Evolutionary conservation across 495 filamentous ascomycete genomes (phyloP).

Genomic region (Trypethelium eluteriae): DNA sequence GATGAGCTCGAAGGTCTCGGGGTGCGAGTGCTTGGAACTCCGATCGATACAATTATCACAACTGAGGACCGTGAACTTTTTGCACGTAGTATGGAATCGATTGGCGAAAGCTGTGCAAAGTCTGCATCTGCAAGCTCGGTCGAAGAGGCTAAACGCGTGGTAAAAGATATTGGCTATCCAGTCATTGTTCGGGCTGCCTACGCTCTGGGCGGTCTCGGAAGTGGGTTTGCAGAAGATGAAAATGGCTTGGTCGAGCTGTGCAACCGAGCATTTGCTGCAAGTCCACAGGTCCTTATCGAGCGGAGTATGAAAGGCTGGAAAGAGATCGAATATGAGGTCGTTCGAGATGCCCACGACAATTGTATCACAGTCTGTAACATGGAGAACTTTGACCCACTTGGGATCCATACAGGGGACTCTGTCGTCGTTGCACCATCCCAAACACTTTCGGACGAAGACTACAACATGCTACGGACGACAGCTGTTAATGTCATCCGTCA

Average conservation of each 20-base stretch:
- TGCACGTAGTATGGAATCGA: slow-evolving; percentile 95
- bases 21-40: slow-evolving; percentile 89
- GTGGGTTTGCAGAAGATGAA: slow-evolving; percentile 90
- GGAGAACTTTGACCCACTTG: slow-evolving; percentile 97
- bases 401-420: slow-evolving; percentile 94
- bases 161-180: slow-evolving; percentile 85
- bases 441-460: slow-evolving; percentile 93
- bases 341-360: slow-evolving; percentile 88
- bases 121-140: slow-evolving; percentile 82
- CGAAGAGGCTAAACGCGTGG: slow-evolving; percentile 75
- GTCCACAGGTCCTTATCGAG: slow-evolving; percentile 92
- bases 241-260: slow-evolving; percentile 83
- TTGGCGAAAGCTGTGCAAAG: slow-evolving; percentile 95
- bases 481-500: slow-evolving; percentile 95
- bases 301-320: slow-evolving; percentile 99
- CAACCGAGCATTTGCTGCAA: slow-evolving; percentile 87
- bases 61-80: slow-evolving; percentile 97
- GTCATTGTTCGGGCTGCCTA: slow-evolving; percentile 97
- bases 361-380: slow-evolving; percentile 99
- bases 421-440: slow-evolving; percentile 95
- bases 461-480: slow-evolving; percentile 95
- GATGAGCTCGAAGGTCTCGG: slow-evolving; percentile 88
- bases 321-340: slow-evolving; percentile 96
- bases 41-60: slow-evolving; percentile 95
- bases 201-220: slow-evolving; percentile 88